phyloP scores from a whole-genome alignment of 495 filamentous ascomycete species.

The Elasticomyces elasticus region DNA sequence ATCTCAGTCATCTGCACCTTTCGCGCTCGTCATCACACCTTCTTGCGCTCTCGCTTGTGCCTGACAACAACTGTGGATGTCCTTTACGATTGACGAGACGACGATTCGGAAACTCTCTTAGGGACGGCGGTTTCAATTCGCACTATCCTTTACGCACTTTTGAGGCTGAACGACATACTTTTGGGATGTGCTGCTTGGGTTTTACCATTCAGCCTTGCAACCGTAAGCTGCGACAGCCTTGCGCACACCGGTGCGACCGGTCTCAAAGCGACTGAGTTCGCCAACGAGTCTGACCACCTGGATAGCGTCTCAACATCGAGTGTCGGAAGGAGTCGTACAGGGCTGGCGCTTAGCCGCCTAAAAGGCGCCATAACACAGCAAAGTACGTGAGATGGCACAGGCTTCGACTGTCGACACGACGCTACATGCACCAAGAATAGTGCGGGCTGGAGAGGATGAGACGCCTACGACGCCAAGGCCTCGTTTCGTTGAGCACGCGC shows the following conservation, averaged over 20 bases:
- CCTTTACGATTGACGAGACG: conserved; percentile 1
- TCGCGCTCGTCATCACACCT: conserved; percentile 13
- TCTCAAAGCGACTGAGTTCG: not conserved
- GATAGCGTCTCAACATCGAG: not conserved
- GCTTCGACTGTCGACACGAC: conserved; percentile 73
- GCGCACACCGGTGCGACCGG: not conserved
- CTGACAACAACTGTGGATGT: conserved; percentile 1
- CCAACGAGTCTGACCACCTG: not conserved
- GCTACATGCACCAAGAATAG: conserved; percentile 39
- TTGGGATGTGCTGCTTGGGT: not conserved
- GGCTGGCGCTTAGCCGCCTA: conserved; percentile 4
- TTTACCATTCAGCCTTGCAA: conserved; percentile 1
- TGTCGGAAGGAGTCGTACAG: not conserved
- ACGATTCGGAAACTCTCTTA: not conserved
- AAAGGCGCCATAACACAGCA: conserved; percentile 1
- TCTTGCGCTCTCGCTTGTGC: not conserved
- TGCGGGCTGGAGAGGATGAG: conserved; percentile 45
- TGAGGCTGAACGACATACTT: not conserved
- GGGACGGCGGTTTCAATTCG: conserved; percentile 6
- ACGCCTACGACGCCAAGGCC: conserved; percentile 55
- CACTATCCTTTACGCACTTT: conserved; percentile 15
- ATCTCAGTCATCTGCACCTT: conserved; percentile 12
- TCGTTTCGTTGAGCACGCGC: conserved; percentile 33
- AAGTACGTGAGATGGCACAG: conserved; percentile 37
- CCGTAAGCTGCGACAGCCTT: not conserved